Conservation (phyloP, 441 rosid genomes). For the Populus trichocarpa region DNA sequence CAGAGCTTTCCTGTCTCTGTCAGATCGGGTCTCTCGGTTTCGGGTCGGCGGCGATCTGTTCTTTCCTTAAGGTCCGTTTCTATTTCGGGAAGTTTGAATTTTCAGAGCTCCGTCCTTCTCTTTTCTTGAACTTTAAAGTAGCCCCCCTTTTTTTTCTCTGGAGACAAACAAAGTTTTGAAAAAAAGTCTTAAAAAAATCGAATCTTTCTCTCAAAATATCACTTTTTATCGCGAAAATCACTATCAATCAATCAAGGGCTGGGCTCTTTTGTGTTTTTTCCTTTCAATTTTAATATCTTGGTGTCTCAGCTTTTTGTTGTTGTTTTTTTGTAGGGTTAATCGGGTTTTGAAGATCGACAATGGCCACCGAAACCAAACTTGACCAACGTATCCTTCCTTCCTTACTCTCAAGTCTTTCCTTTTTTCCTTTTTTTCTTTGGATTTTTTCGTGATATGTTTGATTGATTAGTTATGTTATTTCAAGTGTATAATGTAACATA, state of each 20-base stretch:
- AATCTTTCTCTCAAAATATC: background rate
- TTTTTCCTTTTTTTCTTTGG: background rate
- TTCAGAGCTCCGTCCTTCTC: too few species aligned
- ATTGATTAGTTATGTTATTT: background rate
- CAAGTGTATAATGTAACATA: conserved; percentile 9
- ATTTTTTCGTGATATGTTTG: background rate
- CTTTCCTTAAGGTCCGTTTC: too few species aligned
- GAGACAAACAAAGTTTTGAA: too few species aligned
- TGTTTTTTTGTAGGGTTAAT: background rate
- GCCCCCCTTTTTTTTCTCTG: too few species aligned
- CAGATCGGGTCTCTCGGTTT: conserved; percentile 9
- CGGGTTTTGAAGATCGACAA: conserved; percentile 19
- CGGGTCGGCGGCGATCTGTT: too few species aligned
- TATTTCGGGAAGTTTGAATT: too few species aligned
- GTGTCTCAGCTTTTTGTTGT: background rate
- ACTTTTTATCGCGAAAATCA: background rate
- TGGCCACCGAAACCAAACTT: conserved; percentile 31
- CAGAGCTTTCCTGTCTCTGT: conserved; percentile 13
- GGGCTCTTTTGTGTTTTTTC: background rate
- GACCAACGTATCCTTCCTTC: conserved; percentile 26
- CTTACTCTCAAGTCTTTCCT: background rate
- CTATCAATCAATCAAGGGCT: too few species aligned
- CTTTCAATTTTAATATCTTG: background rate
- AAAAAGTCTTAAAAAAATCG: background rate
- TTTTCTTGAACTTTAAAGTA: too few species aligned